Evolutionary conservation across 2,329 filamentous ascomycete genomes (phyloP), one percentile per base, ranked within the genome.

Genomic region (Coniella lustricola): DNA sequence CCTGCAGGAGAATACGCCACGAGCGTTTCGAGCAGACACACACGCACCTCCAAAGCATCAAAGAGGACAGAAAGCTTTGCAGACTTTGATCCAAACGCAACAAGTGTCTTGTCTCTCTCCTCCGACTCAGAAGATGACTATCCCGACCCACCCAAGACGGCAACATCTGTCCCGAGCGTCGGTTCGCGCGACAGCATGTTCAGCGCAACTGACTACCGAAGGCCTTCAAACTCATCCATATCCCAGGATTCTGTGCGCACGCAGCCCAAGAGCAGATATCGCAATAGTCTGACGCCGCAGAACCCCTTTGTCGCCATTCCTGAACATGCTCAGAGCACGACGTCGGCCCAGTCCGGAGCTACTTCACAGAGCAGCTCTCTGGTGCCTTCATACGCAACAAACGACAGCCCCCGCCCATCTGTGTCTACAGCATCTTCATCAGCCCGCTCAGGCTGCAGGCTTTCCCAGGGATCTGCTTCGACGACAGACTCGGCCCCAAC

Each of bases 11-110:
- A 73, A 45, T 75, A 69, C 53, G 68, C 70, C 8, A 69, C 69
- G 2, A 81, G 76, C 56, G 63, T 79, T 46, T 79, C 76, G 3
- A 80, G 76, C 49, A 69, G 74, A 33, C 71, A 78, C 46, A 80
- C 75, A 1, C 68, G 73, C 36, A 77, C 73, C 0, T 79, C 76
- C 1, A 76, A 73, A 55, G 71, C 72, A 0, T 78, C 76, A 0
- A 74, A 66, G 50, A 69, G 67, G 14, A 76, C 75, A 0, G 65
- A 67, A 25, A 77, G 75, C 55, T 62, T 77, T 14, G 60, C 70
- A 7, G 72, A 74, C 32, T 67, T 74, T 2, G 76, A 81, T 51
- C 64, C 79, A 5, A 68, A 76, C 36, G 69, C 76, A 44, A 77
- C 69, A 50, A 81, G 77, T 52, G 69, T 81, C 1, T 62, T 81